Conservation (phyloP, 257 asterid species). For the Gynochthodes officinalis region DNA sequence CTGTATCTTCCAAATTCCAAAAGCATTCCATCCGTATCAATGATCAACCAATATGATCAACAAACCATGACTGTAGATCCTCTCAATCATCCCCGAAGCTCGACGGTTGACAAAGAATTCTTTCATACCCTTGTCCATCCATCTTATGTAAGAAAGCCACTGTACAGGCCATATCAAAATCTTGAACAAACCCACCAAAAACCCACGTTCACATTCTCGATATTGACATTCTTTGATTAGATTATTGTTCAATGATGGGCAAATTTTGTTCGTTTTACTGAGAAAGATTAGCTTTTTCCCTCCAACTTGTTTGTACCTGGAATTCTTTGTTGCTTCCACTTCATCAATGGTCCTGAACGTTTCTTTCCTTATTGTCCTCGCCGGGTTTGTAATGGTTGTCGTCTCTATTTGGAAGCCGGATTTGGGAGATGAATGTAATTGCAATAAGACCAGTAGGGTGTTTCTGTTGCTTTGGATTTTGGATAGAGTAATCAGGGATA, state of each 20-base stretch:
- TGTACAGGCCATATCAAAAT: background rate
- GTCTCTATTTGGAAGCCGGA: constrained; percentile 36
- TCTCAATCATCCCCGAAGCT: background rate
- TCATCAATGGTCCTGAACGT: constrained; percentile 32
- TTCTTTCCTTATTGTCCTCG: constrained; percentile 41
- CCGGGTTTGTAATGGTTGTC: constrained; percentile 46
- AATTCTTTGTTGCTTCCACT: constrained; percentile 52
- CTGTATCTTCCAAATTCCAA: no score
- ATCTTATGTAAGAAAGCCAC: background rate
- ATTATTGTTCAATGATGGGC: background rate
- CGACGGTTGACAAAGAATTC: background rate
- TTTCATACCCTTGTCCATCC: background rate
- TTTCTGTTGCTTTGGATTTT: no score
- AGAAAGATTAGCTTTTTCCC: background rate
- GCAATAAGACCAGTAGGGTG: no score
- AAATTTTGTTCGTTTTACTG: background rate
- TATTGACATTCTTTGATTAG: background rate
- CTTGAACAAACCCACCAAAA: background rate
- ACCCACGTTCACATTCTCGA: background rate
- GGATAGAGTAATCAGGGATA: constrained; percentile 57
- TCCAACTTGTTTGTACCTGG: constrained; percentile 59
- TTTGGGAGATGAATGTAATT: constrained; percentile 38
- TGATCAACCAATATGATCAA: no score
- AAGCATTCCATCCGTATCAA: no score
- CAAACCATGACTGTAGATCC: no score